phyloP scores from a whole-genome alignment of 768 basidiomycete species.

The Punctularia strigosozonata region DNA sequence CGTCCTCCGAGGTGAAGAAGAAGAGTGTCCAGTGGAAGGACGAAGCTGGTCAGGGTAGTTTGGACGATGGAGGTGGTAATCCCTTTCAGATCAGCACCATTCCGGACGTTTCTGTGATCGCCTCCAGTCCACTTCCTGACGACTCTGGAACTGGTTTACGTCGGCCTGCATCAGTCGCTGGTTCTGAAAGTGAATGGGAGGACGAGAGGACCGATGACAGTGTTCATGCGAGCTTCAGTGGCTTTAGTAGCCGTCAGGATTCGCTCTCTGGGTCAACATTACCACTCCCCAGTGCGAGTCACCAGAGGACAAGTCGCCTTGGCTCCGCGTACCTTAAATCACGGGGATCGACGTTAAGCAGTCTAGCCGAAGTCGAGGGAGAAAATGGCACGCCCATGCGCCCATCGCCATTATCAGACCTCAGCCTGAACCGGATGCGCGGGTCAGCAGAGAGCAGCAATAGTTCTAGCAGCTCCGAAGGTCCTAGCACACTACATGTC shows the following conservation, averaged over 20 bases:
- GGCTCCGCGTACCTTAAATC: slow-evolving; percentile 58
- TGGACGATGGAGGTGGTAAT: slow-evolving; percentile 48
- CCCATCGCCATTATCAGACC: slow-evolving; percentile 43
- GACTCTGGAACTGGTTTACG: slow-evolving; percentile 24
- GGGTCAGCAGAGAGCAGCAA: slow-evolving; percentile 18
- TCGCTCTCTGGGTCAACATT: slow-evolving; percentile 2
- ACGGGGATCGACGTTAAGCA: slow-evolving; percentile 40
- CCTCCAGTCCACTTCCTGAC: slow-evolving; percentile 17
- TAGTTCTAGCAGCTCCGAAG: slow-evolving; percentile 9
- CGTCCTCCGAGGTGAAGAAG: slow-evolving; percentile 48
- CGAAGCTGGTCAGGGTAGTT: slow-evolving; percentile 70
- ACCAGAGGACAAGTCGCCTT: slow-evolving; percentile 54
- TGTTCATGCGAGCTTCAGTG: slow-evolving; percentile 40
- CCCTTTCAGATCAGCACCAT: slow-evolving; percentile 10
- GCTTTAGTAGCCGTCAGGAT: slow-evolving; percentile 11
- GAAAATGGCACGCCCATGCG: slow-evolving; percentile 13
- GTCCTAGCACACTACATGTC: slow-evolving; percentile 15
- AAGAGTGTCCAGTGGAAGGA: slow-evolving; percentile 86
- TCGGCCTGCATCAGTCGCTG: slow-evolving; percentile 31
- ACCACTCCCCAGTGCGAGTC: slow-evolving; percentile 18
- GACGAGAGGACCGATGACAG: slow-evolving; percentile 81
- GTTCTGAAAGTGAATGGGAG: slow-evolving; percentile 84
- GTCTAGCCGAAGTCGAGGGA: slow-evolving; percentile 68
- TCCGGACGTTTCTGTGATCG: slow-evolving; percentile 20
- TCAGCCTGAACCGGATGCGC: slow-evolving; percentile 44